Base-by-base conservation (phyloP, 2,329 filamentous ascomycete genomes). In the Macrophomina pseudophaseolina region DNA sequence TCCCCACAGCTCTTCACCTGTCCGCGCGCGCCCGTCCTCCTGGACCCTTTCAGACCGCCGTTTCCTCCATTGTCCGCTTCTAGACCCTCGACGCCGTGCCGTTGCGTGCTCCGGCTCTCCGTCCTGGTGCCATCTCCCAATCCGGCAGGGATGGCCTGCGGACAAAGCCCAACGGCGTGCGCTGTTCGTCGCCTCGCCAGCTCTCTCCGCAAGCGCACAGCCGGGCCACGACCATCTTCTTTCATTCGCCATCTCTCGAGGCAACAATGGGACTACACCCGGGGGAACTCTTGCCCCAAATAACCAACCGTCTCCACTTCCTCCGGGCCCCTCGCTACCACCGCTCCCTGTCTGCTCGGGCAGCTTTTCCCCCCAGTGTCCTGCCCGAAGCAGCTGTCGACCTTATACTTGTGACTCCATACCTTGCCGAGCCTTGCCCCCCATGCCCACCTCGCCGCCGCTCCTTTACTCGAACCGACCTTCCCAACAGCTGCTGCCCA, bases 311-410 rank as follows among this genome's bases (percentile, higher is more conserved):
- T 18, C 42, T 38, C 40, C 28, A 23, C 42, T 33, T 18, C 40
- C 49, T 11, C 52, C 35, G 16, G 32, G 2, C 16, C 16, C 42
- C 42, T 5, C 32, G 12, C 35, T 16, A 54, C 9, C 16, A 32
- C 23, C 56, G 56, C 56, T 60, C 56, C 56, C 56, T 60, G 56
- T 60, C 30, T 32, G 53, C 38, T 58, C 35, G 53, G 53, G 53
- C 53, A 42, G 40, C 8, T 46, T 48, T 5, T 32, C 40, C 11
- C 1, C 1, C 11, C 3, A 9, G 12, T 5, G 5, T 28, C 18
- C 38, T 40, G 38, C 38, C 33, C 23, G 23, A 23, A 23, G 18
- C 12, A 8, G 32, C 9, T 16, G 12, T 11, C 23, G 35, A 12
- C 33, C 16, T 38, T 40, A 18, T n/a, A 33, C 54, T n/a, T 12